These are phyloP conservation scores for Theileria equi DNA, from an alignment of 169 alveolate genomes.

Conservation along the genomic window DNA sequence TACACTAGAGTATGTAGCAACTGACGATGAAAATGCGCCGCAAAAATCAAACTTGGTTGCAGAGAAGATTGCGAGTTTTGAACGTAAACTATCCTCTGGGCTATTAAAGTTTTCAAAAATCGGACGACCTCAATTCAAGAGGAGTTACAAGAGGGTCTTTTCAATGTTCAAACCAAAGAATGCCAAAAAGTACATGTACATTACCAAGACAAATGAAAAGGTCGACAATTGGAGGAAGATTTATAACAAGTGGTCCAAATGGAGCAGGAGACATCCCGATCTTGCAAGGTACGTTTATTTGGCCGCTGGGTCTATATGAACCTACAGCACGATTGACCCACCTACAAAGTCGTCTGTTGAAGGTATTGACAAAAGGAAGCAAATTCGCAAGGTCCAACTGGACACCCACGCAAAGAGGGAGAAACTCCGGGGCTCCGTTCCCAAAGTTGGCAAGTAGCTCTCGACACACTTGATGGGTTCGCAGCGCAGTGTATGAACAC, in stretches of 20 bases:
- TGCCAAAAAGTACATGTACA: constrained; percentile 2
- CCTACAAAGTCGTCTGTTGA: no score
- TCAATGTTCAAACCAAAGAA: constrained; percentile 19
- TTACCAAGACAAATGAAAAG: constrained; percentile 8
- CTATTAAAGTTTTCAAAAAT: background rate
- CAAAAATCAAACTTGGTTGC: constrained; percentile 1
- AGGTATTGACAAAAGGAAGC: no score
- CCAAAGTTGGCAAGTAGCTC: no score
- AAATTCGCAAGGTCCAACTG: no score
- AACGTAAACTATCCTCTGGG: constrained; percentile 12
- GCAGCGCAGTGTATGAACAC: no score
- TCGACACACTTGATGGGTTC: no score
- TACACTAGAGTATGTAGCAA: background rate
- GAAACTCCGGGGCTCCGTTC: no score
- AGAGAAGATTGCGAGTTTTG: constrained; percentile 33
- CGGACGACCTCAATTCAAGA: constrained; percentile 21
- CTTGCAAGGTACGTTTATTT: constrained; percentile 52
- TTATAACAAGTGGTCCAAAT: constrained; percentile 38
- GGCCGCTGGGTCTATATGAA: no score
- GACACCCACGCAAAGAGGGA: no score
- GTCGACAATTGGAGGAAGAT: constrained; percentile 30
- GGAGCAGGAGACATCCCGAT: constrained; percentile 53
- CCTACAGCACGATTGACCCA: no score
- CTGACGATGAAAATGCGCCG: background rate
- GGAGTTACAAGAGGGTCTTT: constrained; percentile 55